Conservation (phyloP, 768 basidiomycete genomes). For the Lactarius akahatsu region DNA sequence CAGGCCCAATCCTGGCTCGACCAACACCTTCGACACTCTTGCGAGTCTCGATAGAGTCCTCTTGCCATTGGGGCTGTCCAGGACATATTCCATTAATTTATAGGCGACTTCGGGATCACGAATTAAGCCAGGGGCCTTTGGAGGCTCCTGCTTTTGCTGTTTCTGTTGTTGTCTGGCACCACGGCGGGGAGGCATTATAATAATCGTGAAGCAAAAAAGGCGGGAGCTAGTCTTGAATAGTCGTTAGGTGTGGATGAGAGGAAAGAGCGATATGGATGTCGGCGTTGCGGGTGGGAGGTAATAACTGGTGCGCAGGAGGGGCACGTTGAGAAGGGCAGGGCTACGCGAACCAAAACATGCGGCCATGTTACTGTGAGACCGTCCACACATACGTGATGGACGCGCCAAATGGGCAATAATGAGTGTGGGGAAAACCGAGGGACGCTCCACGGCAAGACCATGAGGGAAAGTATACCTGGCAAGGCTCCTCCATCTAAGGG, state of each 20-base stretch:
- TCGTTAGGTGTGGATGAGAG: conserved; percentile 17
- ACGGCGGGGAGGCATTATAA: conserved; percentile 24
- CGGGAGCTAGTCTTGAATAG: conserved; percentile 5
- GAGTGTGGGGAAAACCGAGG: conserved; percentile 1
- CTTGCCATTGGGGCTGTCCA: conserved; percentile 60
- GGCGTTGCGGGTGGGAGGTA: conserved; percentile 21
- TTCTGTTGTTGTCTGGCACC: conserved; percentile 20
- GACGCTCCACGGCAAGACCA: conserved; percentile 6
- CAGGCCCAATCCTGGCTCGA: conserved; percentile 66
- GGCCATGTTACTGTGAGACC: conserved; percentile 13
- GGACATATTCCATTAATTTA: conserved; percentile 51
- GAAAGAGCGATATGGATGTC: conserved; percentile 25
- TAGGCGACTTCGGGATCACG: conserved; percentile 60
- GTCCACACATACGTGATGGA: conserved; percentile 19
- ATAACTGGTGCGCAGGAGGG: conserved; percentile 17
- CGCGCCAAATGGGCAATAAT: conserved; percentile 1
- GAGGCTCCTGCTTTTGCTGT: conserved; percentile 42
- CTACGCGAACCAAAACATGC: conserved; percentile 22
- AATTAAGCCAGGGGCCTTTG: conserved; percentile 54
- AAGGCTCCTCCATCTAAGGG: background rate
- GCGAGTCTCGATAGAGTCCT: conserved; percentile 69
- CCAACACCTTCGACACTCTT: conserved; percentile 71
- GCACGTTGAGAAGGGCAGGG: conserved; percentile 32
- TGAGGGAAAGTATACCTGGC: background rate
- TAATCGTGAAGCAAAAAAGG: conserved; percentile 11